phyloP scores from a whole-genome alignment of 257 asterid species.

The Jacaranda mimosifolia region DNA sequence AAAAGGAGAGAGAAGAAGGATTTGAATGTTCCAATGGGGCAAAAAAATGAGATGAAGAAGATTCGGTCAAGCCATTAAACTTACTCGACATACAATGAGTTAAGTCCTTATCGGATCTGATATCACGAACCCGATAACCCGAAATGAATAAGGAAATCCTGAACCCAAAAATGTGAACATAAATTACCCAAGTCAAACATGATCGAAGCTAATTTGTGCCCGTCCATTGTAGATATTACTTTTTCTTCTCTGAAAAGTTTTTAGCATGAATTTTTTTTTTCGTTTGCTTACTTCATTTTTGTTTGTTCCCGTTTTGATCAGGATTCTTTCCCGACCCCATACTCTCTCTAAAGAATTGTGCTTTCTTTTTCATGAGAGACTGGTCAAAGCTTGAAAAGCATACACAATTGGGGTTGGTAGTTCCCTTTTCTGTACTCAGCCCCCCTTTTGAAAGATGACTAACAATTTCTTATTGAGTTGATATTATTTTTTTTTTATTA shows the following conservation, averaged over 20 bases:
- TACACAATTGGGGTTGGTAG: slow-evolving; percentile 26
- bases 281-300: not conserved
- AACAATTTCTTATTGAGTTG: not conserved
- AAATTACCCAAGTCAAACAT: not conserved
- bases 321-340: too few relatives aligned
- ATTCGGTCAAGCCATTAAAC: not conserved
- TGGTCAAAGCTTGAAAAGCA: slow-evolving; percentile 30
- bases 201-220: not conserved
- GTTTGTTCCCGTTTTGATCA: not conserved
- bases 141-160: not conserved
- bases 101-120: not conserved
- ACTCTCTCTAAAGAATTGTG: too few relatives aligned
- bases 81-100: not conserved
- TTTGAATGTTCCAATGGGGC: too few relatives aligned
- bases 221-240: not conserved
- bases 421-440: slow-evolving; percentile 9
- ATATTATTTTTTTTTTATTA: not conserved
- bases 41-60: not conserved
- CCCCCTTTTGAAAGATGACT: slow-evolving; percentile 3
- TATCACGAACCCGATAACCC: not conserved
- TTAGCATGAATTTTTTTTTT: not conserved
- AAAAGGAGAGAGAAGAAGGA: too few relatives aligned
- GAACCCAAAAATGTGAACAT: not conserved
- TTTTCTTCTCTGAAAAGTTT: not conserved
- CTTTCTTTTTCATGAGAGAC: not conserved